phyloP scores from a whole-genome alignment of 495 filamentous ascomycete genomes.

The Talaromyces borbonicus region DNA sequence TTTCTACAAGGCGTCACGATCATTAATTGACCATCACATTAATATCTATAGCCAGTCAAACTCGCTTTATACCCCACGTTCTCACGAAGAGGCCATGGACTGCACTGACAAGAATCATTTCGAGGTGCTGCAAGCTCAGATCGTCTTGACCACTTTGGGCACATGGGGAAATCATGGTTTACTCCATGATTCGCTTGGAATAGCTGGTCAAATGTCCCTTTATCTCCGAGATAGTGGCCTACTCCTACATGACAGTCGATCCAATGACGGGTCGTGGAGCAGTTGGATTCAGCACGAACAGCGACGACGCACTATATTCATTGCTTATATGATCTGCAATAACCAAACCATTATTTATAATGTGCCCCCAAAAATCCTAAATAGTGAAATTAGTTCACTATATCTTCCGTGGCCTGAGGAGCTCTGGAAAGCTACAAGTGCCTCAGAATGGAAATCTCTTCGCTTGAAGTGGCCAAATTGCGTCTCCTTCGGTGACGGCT shows the following conservation, averaged over 20 bases:
- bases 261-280: conserved; percentile 5
- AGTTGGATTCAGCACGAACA: conserved; percentile 1
- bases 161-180: conserved; percentile 2
- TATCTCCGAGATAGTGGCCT: conserved; percentile 4
- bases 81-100: conserved; percentile 2
- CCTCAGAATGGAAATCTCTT: conserved; percentile 4
- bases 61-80: conserved; percentile 4
- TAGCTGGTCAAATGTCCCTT: conserved; percentile 4
- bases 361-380: conserved; percentile 12
- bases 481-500: conserved; percentile 6
- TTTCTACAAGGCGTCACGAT: conserved; percentile 6
- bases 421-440: conserved; percentile 10
- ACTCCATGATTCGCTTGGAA: conserved; percentile 1
- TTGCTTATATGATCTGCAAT: conserved; percentile 11
- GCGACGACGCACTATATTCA: conserved; percentile 2
- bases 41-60: not conserved
- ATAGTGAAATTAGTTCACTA: conserved; percentile 10
- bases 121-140: conserved; percentile 5
- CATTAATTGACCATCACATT: conserved; percentile 5
- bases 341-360: conserved; percentile 12
- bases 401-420: conserved; percentile 13
- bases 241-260: conserved; percentile 1
- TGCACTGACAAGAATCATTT: conserved; percentile 2
- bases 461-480: not conserved
- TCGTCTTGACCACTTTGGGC: conserved; percentile 2